Evolutionary conservation across 495 filamentous ascomycete species (phyloP).

Genomic region (Emericellopsis terricola): DNA sequence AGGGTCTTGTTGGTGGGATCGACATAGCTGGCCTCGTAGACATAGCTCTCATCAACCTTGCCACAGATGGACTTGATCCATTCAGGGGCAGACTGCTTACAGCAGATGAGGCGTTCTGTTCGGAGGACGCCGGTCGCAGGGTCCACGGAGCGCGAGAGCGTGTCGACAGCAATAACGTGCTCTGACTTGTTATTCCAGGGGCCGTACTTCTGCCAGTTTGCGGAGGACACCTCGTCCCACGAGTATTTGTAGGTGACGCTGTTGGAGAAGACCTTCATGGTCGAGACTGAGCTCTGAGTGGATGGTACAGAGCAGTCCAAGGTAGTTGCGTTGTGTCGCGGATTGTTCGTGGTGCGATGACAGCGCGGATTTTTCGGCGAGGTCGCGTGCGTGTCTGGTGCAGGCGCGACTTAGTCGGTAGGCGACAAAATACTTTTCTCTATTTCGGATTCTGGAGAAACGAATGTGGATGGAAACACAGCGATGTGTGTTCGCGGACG

Average conservation of each 20-base stretch:
- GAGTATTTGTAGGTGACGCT: conserved; percentile 85
- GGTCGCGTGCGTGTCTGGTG: too few species aligned
- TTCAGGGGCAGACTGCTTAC: conserved; percentile 71
- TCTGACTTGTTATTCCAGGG: conserved; percentile 93
- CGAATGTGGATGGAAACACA: too few species aligned
- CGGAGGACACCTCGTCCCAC: conserved; percentile 97
- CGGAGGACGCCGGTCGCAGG: conserved; percentile 71
- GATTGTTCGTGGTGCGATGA: too few species aligned
- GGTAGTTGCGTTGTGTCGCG: too few species aligned
- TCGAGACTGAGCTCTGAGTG: neutral
- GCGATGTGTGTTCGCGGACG: too few species aligned
- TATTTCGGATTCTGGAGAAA: too few species aligned
- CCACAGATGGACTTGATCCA: conserved; percentile 70
- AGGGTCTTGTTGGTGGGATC: conserved; percentile 65
- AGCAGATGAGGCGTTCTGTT: conserved; percentile 93
- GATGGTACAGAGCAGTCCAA: too few species aligned
- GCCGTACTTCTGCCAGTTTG: conserved; percentile 97
- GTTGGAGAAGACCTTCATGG: conserved; percentile 93
- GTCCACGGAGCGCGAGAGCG: conserved; percentile 67
- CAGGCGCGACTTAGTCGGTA: too few species aligned
- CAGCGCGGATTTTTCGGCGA: too few species aligned
- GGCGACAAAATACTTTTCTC: too few species aligned
- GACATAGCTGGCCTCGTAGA: conserved; percentile 91
- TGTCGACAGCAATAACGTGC: conserved; percentile 91
- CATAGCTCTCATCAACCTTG: conserved; percentile 51